Conservation (phyloP, 805 yeast genomes). For the Scheffersomyces amazonensis region DNA sequence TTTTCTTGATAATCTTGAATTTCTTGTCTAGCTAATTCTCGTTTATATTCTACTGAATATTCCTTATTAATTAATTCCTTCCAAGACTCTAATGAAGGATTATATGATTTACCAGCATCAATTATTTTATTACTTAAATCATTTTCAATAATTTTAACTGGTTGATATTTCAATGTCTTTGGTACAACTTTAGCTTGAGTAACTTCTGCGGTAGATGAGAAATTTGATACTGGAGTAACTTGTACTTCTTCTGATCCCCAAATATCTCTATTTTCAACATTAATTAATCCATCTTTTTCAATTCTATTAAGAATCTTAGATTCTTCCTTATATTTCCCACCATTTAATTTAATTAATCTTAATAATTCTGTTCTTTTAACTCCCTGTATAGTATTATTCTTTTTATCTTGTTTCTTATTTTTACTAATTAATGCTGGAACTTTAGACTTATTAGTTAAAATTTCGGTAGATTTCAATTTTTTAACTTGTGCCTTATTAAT, state of each 20-base stretch:
- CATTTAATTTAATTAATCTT: slow-evolving; percentile 72
- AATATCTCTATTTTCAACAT: slow-evolving; percentile 51
- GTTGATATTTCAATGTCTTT: slow-evolving; percentile 47
- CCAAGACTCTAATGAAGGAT: slow-evolving; percentile 88
- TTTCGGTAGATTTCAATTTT: slow-evolving; percentile 60
- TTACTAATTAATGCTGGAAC: slow-evolving; percentile 53
- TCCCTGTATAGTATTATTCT: slow-evolving; percentile 44
- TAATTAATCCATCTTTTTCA: slow-evolving; percentile 63
- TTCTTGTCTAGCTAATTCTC: slow-evolving; percentile 60
- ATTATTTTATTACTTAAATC: slow-evolving; percentile 46
- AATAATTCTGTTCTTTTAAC: slow-evolving; percentile 62
- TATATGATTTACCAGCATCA: slow-evolving; percentile 88
- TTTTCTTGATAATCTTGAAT: slow-evolving; percentile 62
- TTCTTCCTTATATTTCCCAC: slow-evolving; percentile 28
- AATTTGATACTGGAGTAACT: slow-evolving; percentile 12
- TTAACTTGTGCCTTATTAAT: slow-evolving; percentile 34
- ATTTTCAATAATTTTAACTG: slow-evolving; percentile 52
- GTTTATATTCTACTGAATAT: slow-evolving; percentile 58
- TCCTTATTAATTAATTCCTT: slow-evolving; percentile 65
- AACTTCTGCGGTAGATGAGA: slow-evolving; percentile 13
- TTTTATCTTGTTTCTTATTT: slow-evolving; percentile 4
- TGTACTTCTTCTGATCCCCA: slow-evolving; percentile 52
- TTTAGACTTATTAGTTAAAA: slow-evolving; percentile 70
- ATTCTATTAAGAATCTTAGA: slow-evolving; percentile 22
- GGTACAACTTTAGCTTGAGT: slow-evolving; percentile 39